Evolutionary conservation across 2,329 filamentous ascomycete genomes (phyloP).

Genomic region (Chalaropsis ovoidea): DNA sequence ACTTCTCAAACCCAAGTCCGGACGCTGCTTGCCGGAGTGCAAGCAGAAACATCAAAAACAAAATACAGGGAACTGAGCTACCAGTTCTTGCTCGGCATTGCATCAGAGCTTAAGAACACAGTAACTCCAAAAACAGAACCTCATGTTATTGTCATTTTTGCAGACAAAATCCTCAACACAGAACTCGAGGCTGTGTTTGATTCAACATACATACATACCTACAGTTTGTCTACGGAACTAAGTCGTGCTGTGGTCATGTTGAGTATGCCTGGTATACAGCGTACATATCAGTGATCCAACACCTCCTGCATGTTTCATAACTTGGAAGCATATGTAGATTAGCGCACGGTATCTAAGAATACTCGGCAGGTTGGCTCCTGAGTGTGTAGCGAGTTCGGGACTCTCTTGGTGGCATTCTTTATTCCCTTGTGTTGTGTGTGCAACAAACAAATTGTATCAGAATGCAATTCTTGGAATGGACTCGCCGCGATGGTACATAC

Average conservation of each 20-base stretch:
- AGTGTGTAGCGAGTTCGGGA: background rate
- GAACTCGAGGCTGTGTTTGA: background rate
- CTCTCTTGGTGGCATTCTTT: background rate
- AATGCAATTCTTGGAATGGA: background rate
- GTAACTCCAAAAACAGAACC: too few relatives aligned
- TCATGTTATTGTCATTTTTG: too few relatives aligned
- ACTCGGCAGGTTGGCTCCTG: background rate
- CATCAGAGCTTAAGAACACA: too few relatives aligned
- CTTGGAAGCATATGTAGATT: background rate
- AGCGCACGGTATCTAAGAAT: constrained; percentile 14
- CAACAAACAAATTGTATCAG: background rate
- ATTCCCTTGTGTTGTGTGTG: background rate
- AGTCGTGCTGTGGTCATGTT: background rate
- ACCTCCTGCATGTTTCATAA: constrained; percentile 4
- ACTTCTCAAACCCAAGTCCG: background rate
- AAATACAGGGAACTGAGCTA: too few relatives aligned
- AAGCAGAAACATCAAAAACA: background rate
- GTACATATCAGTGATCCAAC: background rate
- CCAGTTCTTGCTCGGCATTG: too few relatives aligned
- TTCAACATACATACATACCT: background rate
- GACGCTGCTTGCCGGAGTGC: too few relatives aligned
- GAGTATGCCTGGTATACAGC: background rate
- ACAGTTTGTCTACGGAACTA: background rate
- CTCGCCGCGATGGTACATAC: background rate
- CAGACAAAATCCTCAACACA: too few relatives aligned